Evolutionary conservation across 192 early-diverging fungal species (phyloP), one percentile per base, ranked within the genome.

Genomic region (Lobulomyces angularis): DNA sequence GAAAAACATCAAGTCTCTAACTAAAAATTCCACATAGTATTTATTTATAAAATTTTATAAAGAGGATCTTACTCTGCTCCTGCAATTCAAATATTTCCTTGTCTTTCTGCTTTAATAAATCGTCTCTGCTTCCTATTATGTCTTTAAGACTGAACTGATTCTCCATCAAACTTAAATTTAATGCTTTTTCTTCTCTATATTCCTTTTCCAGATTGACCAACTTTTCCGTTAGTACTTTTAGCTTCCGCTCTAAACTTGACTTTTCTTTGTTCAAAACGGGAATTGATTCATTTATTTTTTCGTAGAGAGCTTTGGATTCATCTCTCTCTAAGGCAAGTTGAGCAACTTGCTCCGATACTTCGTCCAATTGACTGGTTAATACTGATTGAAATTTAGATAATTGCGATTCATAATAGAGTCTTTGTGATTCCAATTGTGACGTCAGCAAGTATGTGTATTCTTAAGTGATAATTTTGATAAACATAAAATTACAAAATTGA

Each of bases 1-100:
- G 50, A 80, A 91, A 41, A 84, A 79, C 78, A 88, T 84, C 51
- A 97, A 55, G 50, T 97, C 90, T n/a, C 78, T 57, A 3, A 95
- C 72, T n/a, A n/a, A n/a, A n/a, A n/a, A n/a, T n/a, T n/a, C n/a
- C n/a, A n/a, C n/a, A n/a, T n/a, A n/a, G n/a, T n/a, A n/a, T n/a
- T n/a, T n/a, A n/a, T n/a, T n/a, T n/a, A n/a, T n/a, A n/a, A n/a
- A n/a, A n/a, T n/a, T n/a, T n/a, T n/a, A n/a, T n/a, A n/a, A n/a
- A n/a, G n/a, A n/a, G n/a, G n/a, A n/a, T n/a, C n/a, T n/a, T n/a
- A n/a, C n/a, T n/a, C 65, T 94, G 86, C 30, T 91, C 90, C 45
- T 69, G 65, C 45, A 90, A 46, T 18, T 90, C 86, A 14, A 47
- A 51, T 14, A 86, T 65, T 31, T 63, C 63, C 0, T 55, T 45